These are phyloP conservation scores for Malus hybrid DNA, from an alignment of 331 rosid genomes.

Conservation along the genomic window DNA sequence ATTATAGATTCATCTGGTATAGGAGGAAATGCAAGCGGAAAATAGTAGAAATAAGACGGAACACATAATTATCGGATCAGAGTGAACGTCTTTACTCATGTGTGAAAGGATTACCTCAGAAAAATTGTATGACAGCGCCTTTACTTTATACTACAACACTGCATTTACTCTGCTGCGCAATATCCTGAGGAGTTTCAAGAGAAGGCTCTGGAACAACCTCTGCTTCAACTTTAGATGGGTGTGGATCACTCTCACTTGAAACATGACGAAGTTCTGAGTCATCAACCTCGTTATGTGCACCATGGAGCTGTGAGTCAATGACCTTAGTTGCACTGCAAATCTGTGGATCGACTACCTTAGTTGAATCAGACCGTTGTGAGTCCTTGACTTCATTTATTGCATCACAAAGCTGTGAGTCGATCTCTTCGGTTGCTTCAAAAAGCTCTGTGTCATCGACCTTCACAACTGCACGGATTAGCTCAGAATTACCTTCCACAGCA, in stretches of 20 bases:
- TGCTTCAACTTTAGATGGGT: slow-evolving; percentile 30
- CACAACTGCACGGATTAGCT: slow-evolving; percentile 26
- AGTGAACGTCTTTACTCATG: not conserved
- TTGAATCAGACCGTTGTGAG: slow-evolving; percentile 15
- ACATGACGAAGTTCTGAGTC: slow-evolving; percentile 36
- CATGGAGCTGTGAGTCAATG: slow-evolving; percentile 15
- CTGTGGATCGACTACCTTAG: slow-evolving; percentile 24
- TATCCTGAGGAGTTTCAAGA: slow-evolving; percentile 51
- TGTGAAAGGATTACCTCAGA: slow-evolving; percentile 8
- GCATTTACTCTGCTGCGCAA: slow-evolving; percentile 59
- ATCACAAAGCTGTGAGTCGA: slow-evolving; percentile 13
- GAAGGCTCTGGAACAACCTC: slow-evolving; percentile 54
- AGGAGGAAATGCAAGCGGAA: not conserved
- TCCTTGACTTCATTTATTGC: slow-evolving; percentile 12
- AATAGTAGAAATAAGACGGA: not conserved
- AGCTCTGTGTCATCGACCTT: slow-evolving; percentile 39
- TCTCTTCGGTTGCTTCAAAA: slow-evolving; percentile 15
- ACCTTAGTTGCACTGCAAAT: slow-evolving; percentile 18
- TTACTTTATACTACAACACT: slow-evolving; percentile 50
- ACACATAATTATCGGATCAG: not conserved
- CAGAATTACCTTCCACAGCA: slow-evolving; percentile 21
- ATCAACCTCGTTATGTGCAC: slow-evolving; percentile 22
- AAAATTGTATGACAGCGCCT: slow-evolving; percentile 27
- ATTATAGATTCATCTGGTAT: not conserved
- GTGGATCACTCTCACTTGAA: slow-evolving; percentile 30